These are phyloP conservation scores for sunflower (Helianthus annuus) DNA, from an alignment of 129 eudicot genomes.

Conservation along the genomic window HanXRQr2.0-SUNRISE NC_035448.2:104521465-104521964, in stretches of 20 bases:
- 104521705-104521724: constrained; percentile 66
- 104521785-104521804: constrained; percentile 78
- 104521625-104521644: neutral
- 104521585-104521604: neutral
- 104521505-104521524: too few relatives aligned
- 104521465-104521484: too few relatives aligned
- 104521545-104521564: too few relatives aligned
- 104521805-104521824: constrained; percentile 77
- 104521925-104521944: too few relatives aligned
- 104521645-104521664: constrained; percentile 63
- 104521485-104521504: too few relatives aligned
- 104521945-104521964: too few relatives aligned
- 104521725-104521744: constrained; percentile 82
- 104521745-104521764: constrained; percentile 89
- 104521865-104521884: constrained; percentile 63
- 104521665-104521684: constrained; percentile 41
- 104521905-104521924: constrained; percentile 10
- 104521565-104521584: too few relatives aligned
- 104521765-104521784: constrained; percentile 85
- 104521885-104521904: constrained; percentile 79
- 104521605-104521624: neutral
- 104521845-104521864: constrained; percentile 81
- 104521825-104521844: constrained; percentile 78
- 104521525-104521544: too few relatives aligned
- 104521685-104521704: constrained; percentile 62